A percentile compares a stretch with the other conserved stretches of the same genome.
Conservation (phyloP, 768 basidiomycete genomes). For the Hemileccinum rubropunctum region DNA sequence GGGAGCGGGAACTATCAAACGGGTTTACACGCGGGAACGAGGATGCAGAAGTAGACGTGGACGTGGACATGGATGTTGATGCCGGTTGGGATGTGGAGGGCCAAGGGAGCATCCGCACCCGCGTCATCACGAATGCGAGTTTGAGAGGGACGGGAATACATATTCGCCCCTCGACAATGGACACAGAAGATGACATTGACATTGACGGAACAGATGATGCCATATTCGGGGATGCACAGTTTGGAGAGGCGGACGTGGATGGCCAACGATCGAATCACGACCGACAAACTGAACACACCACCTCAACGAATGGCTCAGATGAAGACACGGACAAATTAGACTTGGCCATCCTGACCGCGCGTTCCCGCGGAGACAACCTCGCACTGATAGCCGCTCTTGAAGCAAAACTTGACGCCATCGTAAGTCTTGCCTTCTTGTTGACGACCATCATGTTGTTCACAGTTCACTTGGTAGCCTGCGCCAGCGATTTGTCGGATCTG, state of each 20-base stretch:
- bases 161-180: slow-evolving; percentile 52
- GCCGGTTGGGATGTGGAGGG: slow-evolving; percentile 38
- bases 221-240: slow-evolving; percentile 68
- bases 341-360: slow-evolving; percentile 47
- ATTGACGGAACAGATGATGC: slow-evolving; percentile 74
- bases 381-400: slow-evolving; percentile 56
- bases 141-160: slow-evolving; percentile 67
- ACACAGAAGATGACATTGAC: slow-evolving; percentile 79
- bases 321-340: slow-evolving; percentile 48
- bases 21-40: slow-evolving; percentile 34
- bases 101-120: slow-evolving; percentile 41
- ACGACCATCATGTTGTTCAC: slow-evolving; percentile 31
- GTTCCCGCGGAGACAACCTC: slow-evolving; percentile 44
- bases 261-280: slow-evolving; percentile 18
- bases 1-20: slow-evolving; percentile 20
- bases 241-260: slow-evolving; percentile 66
- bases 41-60: slow-evolving; percentile 29
- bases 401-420: slow-evolving; percentile 56
- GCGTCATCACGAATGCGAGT: slow-evolving; percentile 34
- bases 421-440: slow-evolving; percentile 35
- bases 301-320: background rate
- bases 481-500: slow-evolving; percentile 67
- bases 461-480: slow-evolving; percentile 13
- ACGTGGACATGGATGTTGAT: slow-evolving; percentile 34
- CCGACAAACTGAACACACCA: slow-evolving; percentile 36